These are phyloP conservation scores for Aplosporella prunicola DNA, from an alignment of 2,329 filamentous ascomycete species.

Conservation along the genomic window DNA sequence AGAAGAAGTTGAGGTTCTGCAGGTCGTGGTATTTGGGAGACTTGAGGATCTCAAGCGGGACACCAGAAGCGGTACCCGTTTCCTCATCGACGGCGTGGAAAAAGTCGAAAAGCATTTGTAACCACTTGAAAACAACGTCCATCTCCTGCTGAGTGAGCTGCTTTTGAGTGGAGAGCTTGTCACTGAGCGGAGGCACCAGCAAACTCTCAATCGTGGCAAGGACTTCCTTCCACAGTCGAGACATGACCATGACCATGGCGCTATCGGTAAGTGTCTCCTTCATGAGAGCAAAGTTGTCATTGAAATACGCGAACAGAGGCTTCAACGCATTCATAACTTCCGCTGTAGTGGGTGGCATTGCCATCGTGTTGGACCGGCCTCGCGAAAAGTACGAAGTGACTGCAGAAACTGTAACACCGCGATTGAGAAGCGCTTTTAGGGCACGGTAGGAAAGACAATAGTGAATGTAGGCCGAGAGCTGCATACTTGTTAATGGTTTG, in stretches of 20 bases:
- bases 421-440: constrained; percentile 62
- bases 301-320: constrained; percentile 86
- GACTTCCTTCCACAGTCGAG: constrained; percentile 94
- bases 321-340: constrained; percentile 76
- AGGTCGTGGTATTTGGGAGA: constrained; percentile 98
- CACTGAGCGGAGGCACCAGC: constrained; percentile 85
- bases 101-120: constrained; percentile 76
- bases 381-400: constrained; percentile 60
- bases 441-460: constrained; percentile 77
- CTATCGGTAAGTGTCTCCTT: constrained; percentile 88
- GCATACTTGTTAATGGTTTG: constrained; percentile 1
- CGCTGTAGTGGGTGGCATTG: constrained; percentile 52
- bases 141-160: constrained; percentile 79
- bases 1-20: constrained; percentile 95
- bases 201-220: constrained; percentile 82
- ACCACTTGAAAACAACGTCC: constrained; percentile 91
- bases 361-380: constrained; percentile 38
- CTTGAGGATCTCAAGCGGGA: constrained; percentile 84
- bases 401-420: constrained; percentile 61
- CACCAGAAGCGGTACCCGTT: constrained; percentile 72
- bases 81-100: constrained; percentile 89
- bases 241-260: constrained; percentile 99
- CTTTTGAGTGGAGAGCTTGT: constrained; percentile 82
- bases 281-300: constrained; percentile 99
- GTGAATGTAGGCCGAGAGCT: constrained; percentile 90